Conservation (phyloP, 2,329 filamentous ascomycete species). For the Pyrenophora graminea region DNA sequence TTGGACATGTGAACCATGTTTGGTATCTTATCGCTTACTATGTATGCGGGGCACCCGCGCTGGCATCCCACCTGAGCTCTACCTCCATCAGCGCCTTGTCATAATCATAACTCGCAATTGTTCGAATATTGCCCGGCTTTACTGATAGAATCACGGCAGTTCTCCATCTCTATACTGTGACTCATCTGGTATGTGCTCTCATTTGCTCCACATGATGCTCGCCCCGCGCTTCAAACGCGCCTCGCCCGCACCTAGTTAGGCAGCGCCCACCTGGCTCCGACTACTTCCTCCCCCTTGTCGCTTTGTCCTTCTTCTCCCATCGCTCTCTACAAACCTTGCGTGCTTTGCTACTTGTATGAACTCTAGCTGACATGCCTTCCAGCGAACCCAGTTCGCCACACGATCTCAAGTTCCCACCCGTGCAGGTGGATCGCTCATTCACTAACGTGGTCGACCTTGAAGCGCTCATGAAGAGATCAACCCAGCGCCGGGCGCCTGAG, state of each 20-base stretch:
- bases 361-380: slow-evolving; percentile 37
- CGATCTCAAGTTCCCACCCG: slow-evolving; percentile 39
- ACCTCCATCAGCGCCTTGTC: slow-evolving; percentile 8
- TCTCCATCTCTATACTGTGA: neutral
- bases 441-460: slow-evolving; percentile 40
- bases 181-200: slow-evolving; percentile 8
- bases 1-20: slow-evolving; percentile 11
- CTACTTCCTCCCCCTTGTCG: slow-evolving; percentile 18
- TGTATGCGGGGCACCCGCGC: slow-evolving; percentile 10
- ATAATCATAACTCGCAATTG: slow-evolving; percentile 1
- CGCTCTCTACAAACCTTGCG: slow-evolving; percentile 7
- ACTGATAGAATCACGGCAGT: neutral
- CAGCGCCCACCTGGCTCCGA: slow-evolving; percentile 24
- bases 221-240: slow-evolving; percentile 18
- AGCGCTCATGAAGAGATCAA: slow-evolving; percentile 43
- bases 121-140: neutral
- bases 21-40: slow-evolving; percentile 14
- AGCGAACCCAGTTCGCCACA: slow-evolving; percentile 32
- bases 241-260: slow-evolving; percentile 29
- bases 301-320: slow-evolving; percentile 13
- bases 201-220: slow-evolving; percentile 6
- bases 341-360: slow-evolving; percentile 14
- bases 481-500: slow-evolving; percentile 28
- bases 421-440: slow-evolving; percentile 37
- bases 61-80: slow-evolving; percentile 11